Percentiles rank a stretch among this genome's conserved stretches.
phyloP scores from a whole-genome alignment of 2,329 filamentous ascomycete genomes.

The Huntiella decipiens region DNA sequence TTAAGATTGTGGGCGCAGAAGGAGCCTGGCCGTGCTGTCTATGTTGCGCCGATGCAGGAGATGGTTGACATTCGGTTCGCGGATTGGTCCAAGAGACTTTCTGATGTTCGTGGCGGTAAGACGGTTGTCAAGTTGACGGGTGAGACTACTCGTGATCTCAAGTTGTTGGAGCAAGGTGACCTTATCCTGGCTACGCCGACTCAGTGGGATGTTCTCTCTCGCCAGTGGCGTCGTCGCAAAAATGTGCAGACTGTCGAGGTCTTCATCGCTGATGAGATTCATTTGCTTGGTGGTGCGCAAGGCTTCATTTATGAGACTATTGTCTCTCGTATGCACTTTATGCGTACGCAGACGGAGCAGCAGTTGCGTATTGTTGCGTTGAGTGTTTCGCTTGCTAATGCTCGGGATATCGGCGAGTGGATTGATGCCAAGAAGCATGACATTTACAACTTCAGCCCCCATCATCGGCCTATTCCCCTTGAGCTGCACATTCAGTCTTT shows the following conservation, averaged over 20 bases:
- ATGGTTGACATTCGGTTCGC: conserved; percentile 64
- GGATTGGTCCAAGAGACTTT: conserved; percentile 69
- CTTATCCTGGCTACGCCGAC: conserved; percentile 78
- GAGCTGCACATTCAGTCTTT: conserved; percentile 93
- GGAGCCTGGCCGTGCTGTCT: conserved; percentile 56
- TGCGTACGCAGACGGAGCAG: conserved; percentile 70
- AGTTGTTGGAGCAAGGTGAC: conserved; percentile 71
- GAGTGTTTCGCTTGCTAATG: conserved; percentile 82
- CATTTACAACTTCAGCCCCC: conserved; percentile 95
- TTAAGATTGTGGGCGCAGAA: conserved; percentile 59
- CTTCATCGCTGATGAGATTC: conserved; percentile 88
- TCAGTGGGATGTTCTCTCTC: conserved; percentile 90
- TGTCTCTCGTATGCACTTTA: conserved; percentile 95
- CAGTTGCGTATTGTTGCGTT: conserved; percentile 75
- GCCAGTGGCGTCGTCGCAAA: conserved; percentile 92
- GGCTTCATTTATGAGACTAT: conserved; percentile 92
- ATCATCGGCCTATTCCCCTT: conserved; percentile 70
- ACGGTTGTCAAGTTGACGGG: conserved; percentile 84
- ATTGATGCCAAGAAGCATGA: conserved; percentile 95
- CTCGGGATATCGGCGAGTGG: conserved; percentile 90
- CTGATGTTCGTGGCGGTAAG: conserved; percentile 60
- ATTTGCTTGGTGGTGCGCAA: conserved; percentile 69
- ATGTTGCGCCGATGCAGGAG: conserved; percentile 88
- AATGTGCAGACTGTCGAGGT: conserved; percentile 80
- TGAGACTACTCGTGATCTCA: conserved; percentile 78